Conservation (phyloP, 2,329 filamentous ascomycete species). For the Alternaria postmessia region DNA sequence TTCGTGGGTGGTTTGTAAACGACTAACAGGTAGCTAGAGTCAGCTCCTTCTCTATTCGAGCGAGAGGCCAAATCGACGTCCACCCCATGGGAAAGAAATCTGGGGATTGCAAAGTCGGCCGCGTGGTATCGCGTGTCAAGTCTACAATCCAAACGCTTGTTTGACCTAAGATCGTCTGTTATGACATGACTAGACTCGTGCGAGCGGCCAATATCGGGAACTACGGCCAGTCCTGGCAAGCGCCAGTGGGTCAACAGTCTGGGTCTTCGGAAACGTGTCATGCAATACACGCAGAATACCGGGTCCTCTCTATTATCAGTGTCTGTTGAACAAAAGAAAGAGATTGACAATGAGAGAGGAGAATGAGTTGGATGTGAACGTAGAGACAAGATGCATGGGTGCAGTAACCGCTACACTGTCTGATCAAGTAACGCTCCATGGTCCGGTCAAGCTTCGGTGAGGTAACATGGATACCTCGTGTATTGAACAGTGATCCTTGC, state of each 20-base stretch:
- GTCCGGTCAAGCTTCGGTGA: not conserved
- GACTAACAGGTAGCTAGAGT: not conserved
- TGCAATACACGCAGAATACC: not conserved
- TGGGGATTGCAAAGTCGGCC: not conserved
- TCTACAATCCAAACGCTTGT: not conserved
- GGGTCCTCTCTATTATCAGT: not conserved
- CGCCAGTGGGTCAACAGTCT: not conserved
- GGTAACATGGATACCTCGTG: not conserved
- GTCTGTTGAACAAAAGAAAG: not conserved
- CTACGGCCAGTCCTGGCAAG: not conserved
- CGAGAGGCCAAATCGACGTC: not conserved
- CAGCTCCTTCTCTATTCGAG: not conserved
- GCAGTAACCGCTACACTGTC: not conserved
- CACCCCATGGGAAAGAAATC: not conserved
- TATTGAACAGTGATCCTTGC: not conserved
- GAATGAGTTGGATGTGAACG: not conserved
- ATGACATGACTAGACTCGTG: not conserved
- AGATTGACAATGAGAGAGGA: not conserved
- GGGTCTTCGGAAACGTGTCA: not conserved
- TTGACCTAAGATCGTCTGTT: not conserved
- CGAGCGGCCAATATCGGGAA: slow-evolving; percentile 1
- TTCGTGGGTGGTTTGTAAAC: not conserved
- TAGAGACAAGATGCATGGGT: not conserved
- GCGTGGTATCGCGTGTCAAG: not conserved
- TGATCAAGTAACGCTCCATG: not conserved